These are phyloP conservation scores for Talaromyces wortmannii DNA, from an alignment of 495 filamentous ascomycete species.

Conservation along the genomic window DNA sequence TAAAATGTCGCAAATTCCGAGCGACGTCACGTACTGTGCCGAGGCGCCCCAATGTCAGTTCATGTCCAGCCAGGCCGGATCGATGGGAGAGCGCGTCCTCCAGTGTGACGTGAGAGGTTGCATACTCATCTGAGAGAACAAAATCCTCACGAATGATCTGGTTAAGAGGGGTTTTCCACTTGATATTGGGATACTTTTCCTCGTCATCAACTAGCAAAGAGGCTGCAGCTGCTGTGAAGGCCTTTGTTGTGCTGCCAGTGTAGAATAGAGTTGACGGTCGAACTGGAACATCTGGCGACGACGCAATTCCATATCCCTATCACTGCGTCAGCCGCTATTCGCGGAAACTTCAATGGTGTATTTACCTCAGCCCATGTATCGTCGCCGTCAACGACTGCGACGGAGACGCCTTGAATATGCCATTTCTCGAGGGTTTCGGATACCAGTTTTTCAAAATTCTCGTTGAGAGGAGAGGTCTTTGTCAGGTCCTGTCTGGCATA, in stretches of 20 bases:
- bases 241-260: slow-evolving; percentile 44
- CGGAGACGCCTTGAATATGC: slow-evolving; percentile 42
- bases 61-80: slow-evolving; percentile 39
- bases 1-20: slow-evolving; percentile 35
- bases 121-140: slow-evolving; percentile 32
- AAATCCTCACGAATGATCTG: slow-evolving; percentile 45
- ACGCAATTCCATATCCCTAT: slow-evolving; percentile 44
- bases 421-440: slow-evolving; percentile 23
- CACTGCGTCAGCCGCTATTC: slow-evolving; percentile 18
- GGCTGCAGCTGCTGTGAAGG: slow-evolving; percentile 42
- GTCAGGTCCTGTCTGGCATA: neutral
- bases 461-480: neutral
- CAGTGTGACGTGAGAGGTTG: slow-evolving; percentile 38
- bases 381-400: slow-evolving; percentile 39
- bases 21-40: slow-evolving; percentile 21
- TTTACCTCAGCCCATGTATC: slow-evolving; percentile 8
- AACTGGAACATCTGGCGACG: slow-evolving; percentile 24
- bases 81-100: slow-evolving; percentile 47
- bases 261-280: slow-evolving; percentile 35
- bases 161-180: slow-evolving; percentile 42
- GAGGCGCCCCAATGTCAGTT: slow-evolving; percentile 16
- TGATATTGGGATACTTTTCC: slow-evolving; percentile 19
- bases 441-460: slow-evolving; percentile 22
- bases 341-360: slow-evolving; percentile 5
- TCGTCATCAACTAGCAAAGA: slow-evolving; percentile 35